Evolutionary conservation across 73 alveolate species (phyloP), one percentile per base, ranked within the genome.

Genomic region (Tetrahymena thermophila): DNA sequence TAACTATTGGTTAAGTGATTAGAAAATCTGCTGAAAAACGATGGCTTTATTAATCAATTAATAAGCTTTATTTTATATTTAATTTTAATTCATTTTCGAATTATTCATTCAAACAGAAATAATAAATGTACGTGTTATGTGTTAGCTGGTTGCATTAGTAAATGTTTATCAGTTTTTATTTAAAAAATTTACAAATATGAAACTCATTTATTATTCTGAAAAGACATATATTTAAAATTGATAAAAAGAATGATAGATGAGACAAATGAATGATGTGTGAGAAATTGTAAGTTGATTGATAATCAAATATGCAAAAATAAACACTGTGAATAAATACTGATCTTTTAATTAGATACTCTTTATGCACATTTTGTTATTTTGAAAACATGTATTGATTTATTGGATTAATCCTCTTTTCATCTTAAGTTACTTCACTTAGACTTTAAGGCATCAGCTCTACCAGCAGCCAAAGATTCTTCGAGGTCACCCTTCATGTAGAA

Each of bases 401-500:
- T 28, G 89, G 89, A 71, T 93, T 93, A 6, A 42, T 93, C 44
- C 83, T 38, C 95, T 42, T 93, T 42, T 93, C 83, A 34, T n/a
- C 43, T 17, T 42, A 42, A 42, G 83, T 38, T 93, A 93, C 28
- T 42, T 96, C 97, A 96, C 94, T 96, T 94, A 93, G 97, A 34
- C 40, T 94, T 35, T 94, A 96, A 97, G 42, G 97, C 99, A 38
- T 99, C 98, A 96, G 97, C 96, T 96, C 97, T 96, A 85, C 96
- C 96, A 35, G 98, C 99, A 58, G 96, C 96, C 94, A 96, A 38
- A 85, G 98, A 99, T 71, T 98, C 99, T 94, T 98, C 97, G 96
- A 98, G 97, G 93, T 96, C 96, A 43, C 99, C 99, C 96, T 97
- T 96, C 99, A 98, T 98, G 96, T 98, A 98, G 99, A 98, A 98